Conservation (phyloP, 176 grass and related monocot species). For the Rhipidocladum racemiflorum region DNA sequence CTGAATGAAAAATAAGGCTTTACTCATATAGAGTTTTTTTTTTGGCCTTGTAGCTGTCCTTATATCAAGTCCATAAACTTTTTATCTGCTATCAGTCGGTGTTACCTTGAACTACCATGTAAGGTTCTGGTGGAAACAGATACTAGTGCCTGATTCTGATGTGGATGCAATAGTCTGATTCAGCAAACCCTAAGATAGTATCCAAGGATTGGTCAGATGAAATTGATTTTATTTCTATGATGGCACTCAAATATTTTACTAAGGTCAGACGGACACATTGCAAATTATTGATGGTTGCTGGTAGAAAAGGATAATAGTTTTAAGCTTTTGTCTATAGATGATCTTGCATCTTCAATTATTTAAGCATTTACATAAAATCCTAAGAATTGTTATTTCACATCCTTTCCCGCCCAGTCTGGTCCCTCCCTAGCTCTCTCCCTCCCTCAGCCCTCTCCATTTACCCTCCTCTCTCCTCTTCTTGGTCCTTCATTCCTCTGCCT, state of each 20-base stretch:
- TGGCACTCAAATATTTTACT: background rate
- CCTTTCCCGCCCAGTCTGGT: background rate
- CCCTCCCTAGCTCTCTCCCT: background rate
- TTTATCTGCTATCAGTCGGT: background rate
- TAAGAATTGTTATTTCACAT: background rate
- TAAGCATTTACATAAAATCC: background rate
- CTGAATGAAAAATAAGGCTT: background rate
- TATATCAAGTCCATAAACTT: background rate
- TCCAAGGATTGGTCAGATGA: background rate
- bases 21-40: background rate
- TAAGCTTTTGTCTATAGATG: background rate
- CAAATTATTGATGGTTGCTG: background rate
- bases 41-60: background rate
- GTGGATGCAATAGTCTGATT: background rate
- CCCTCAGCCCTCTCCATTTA: background rate
- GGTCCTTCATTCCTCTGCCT: background rate
- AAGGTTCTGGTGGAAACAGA: background rate
- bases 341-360: constrained; percentile 2
- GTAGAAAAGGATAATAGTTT: background rate
- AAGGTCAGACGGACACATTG: background rate
- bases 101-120: background rate
- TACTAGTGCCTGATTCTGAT: background rate
- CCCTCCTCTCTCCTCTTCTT: background rate
- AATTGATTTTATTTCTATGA: background rate
- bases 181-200: background rate